Evolutionary conservation across 306 rosid genomes (phyloP), one percentile per base, ranked within the genome.

Genomic region (Glycyrrhiza uralensis): DNA sequence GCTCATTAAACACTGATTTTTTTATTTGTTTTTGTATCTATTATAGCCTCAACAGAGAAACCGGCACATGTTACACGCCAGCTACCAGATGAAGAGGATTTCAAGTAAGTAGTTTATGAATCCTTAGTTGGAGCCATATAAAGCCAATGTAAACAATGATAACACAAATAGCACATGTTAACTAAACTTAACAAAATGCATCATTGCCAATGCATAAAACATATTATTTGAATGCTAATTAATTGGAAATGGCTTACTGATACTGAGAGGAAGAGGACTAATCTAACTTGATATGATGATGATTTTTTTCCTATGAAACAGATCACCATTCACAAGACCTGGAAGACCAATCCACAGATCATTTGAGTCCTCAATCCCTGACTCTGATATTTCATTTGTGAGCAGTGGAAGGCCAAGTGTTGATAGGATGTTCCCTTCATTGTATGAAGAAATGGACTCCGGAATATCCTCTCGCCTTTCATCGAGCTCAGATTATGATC

Each of bases 311-410:
- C 47, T 71, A 3, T 79, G 85, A 36, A n/a, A 76, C 84, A 92
- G 96, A 79, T 93, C 96, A 41, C 97, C 96, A 1, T 90, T 93
- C 69, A 52, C 76, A 29, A 81, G 89, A 68, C 64, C 61, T 39
- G 85, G 80, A 26, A 71, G 69, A 63, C 33, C 83, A 42, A 14
- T 4, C 67, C 76, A 70, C 80, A 91, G 51, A 69, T 13, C 84
- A 8, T 68, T 78, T 7, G 88, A 89, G 66, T 57, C 82, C 45
- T 71, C 81, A 17, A 1, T 50, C 18, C 10, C 58, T 0, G 97
- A 90, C 12, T 73, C 79, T 1, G 97, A 93, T 72, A 90, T 87
- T 68, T 93, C 97, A 38, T 93, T 80, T 17, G 93, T 93, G 79
- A 89, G 93, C 71, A 57, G 71, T 7, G 96, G 79, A 59, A 84